Evolutionary conservation across 805 yeast genomes (phyloP).

Genomic region (Priceomyces melissophilus): DNA sequence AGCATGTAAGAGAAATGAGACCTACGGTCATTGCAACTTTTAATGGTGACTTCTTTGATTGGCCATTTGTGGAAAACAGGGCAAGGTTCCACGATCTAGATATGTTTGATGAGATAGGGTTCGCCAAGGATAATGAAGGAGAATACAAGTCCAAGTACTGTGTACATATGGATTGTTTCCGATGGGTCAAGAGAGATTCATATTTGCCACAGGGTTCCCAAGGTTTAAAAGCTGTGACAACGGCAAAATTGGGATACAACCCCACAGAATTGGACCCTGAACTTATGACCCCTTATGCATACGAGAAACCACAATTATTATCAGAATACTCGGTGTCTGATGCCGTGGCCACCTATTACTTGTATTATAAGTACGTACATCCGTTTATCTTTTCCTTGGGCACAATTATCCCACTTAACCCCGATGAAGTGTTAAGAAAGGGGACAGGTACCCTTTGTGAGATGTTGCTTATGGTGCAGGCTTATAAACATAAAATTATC

Average conservation of each 20-base stretch:
- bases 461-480: slow-evolving; percentile 95
- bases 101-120: slow-evolving; percentile 92
- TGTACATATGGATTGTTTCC: slow-evolving; percentile 93
- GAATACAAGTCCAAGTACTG: slow-evolving; percentile 92
- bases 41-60: slow-evolving; percentile 98
- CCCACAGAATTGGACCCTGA: slow-evolving; percentile 98
- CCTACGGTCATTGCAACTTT: slow-evolving; percentile 98
- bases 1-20: slow-evolving; percentile 78
- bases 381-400: slow-evolving; percentile 95
- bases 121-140: slow-evolving; percentile 82
- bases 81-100: slow-evolving; percentile 79
- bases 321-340: slow-evolving; percentile 98
- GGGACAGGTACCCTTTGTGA: slow-evolving; percentile 99
- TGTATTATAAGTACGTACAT: slow-evolving; percentile 94
- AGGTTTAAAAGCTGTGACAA: slow-evolving; percentile 96
- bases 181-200: slow-evolving; percentile 98
- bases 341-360: slow-evolving; percentile 97
- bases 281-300: slow-evolving; percentile 96
- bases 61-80: slow-evolving; percentile 96
- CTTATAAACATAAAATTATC: slow-evolving; percentile 70
- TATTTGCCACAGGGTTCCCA: slow-evolving; percentile 98
- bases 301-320: slow-evolving; percentile 84
- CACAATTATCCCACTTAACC: slow-evolving; percentile 91
- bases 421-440: slow-evolving; percentile 92
- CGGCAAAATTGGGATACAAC: slow-evolving; percentile 90